Evolutionary conservation across 163 green algal genomes (phyloP).

Genomic region (Scenedesmus sp.): DNA sequence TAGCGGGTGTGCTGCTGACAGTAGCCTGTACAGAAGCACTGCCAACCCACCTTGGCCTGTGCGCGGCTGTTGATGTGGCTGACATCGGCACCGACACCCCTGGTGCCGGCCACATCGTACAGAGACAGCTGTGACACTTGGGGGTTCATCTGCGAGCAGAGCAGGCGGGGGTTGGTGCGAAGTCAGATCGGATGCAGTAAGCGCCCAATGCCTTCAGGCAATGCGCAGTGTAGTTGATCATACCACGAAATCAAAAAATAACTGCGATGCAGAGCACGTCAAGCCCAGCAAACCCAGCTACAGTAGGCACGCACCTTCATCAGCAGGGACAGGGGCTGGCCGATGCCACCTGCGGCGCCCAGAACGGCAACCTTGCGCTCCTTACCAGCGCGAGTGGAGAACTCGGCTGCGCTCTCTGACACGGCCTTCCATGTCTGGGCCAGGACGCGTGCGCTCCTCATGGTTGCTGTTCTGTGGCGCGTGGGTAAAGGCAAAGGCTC

Average conservation of each 20-base stretch:
- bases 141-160: slow-evolving; percentile 81
- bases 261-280: background rate
- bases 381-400: slow-evolving; percentile 35
- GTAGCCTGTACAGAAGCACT: background rate
- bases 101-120: slow-evolving; percentile 96
- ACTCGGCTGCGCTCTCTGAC: slow-evolving; percentile 18
- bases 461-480: background rate
- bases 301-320: slow-evolving; percentile 84
- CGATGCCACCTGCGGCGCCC: slow-evolving; percentile 97
- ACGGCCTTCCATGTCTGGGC: slow-evolving; percentile 24
- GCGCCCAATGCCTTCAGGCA: background rate
- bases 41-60: slow-evolving; percentile 63
- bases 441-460: slow-evolving; percentile 37
- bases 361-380: slow-evolving; percentile 91
- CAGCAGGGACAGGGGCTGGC: slow-evolving; percentile 96
- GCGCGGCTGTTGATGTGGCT: slow-evolving; percentile 94
- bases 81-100: slow-evolving; percentile 97
- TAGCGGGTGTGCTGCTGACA: background rate
- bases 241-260: background rate
- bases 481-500: background rate
- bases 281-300: background rate
- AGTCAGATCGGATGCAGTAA: background rate
- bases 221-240: background rate
- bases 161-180: background rate
- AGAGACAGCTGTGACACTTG: slow-evolving; percentile 88